A percentile compares a stretch with the other conserved stretches of the same genome.
phyloP scores from a whole-genome alignment of 805 yeast genomes.

The Wickerhamiella kurtzmanii region DNA sequence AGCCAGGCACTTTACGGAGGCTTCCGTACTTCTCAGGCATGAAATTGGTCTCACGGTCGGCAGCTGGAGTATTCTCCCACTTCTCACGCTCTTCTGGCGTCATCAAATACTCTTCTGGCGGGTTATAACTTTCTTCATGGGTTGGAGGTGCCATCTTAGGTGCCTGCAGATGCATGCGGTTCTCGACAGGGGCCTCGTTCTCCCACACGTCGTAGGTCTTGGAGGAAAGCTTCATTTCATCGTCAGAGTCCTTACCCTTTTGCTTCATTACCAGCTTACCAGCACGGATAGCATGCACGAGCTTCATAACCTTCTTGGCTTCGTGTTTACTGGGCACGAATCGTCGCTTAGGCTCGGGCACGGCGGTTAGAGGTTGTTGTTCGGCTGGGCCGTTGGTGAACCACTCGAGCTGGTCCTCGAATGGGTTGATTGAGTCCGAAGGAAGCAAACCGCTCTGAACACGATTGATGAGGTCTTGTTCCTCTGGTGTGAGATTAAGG shows the following conservation, averaged over 20 bases:
- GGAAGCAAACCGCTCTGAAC: conserved; percentile 77
- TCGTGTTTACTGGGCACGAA: conserved; percentile 95
- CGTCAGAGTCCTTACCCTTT: conserved; percentile 43
- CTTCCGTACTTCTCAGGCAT: conserved; percentile 72
- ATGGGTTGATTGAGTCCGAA: conserved; percentile 68
- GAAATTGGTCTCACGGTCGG: conserved; percentile 66
- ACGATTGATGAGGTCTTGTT: conserved; percentile 73
- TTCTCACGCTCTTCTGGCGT: conserved; percentile 61
- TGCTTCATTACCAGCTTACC: conserved; percentile 68
- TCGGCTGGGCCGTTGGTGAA: conserved; percentile 65
- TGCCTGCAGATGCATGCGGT: conserved; percentile 79
- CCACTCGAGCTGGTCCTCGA: conserved; percentile 93
- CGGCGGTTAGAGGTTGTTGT: conserved; percentile 81
- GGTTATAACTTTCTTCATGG: conserved; percentile 90
- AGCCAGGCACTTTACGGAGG: conserved; percentile 87
- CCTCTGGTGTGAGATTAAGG: conserved; percentile 73
- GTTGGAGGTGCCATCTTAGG: conserved; percentile 95
- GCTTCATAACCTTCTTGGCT: conserved; percentile 91
- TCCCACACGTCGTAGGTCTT: conserved; percentile 72
- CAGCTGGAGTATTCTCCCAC: conserved; percentile 58
- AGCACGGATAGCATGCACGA: conserved; percentile 90
- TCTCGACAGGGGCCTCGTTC: conserved; percentile 42
- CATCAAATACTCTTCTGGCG: conserved; percentile 87
- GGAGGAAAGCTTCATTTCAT: conserved; percentile 26
- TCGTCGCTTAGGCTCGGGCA: conserved; percentile 94